Evolutionary conservation across 768 basidiomycete genomes (phyloP), one percentile per base, ranked within the genome.

Genomic region (Neoboletus brunneissimus): DNA sequence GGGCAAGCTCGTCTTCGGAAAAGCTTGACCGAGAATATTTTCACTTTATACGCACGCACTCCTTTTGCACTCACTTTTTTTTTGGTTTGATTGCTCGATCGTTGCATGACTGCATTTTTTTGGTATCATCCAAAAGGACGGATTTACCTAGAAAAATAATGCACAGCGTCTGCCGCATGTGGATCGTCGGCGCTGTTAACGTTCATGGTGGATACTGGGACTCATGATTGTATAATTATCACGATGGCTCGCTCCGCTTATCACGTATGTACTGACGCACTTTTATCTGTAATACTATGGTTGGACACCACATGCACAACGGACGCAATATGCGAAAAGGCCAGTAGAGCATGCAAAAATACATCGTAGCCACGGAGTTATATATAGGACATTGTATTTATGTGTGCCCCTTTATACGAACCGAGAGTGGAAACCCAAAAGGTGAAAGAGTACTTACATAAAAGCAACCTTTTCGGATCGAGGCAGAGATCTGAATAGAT

Each of bases 1-100:
- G 3, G 82, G 81, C 48, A 81, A 76, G 61, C 76, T 82, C 38
- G 72, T 83, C 54, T 84, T 84, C 56, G 70, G 71, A 5, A 75
- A 71, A 55, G 65, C 75, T 47, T 79, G 67, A 77, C 45, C 31
- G 10, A 41, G 5, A 16, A 12, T 7, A 0, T 23, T 11, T 32
- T 44, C n/a, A 27, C 32, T 54, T 42, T 34, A 29, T 40, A 10
- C 46, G 9, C 53, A 41, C 55, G 37, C 56, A 32, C 49, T 57
- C 57, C 31, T 57, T 57, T 59, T 11, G 3, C 34, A 4, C 10
- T 25, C 41, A 2, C 40, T 25, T 31, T 29, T 4, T 29, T 4
- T 40, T 46, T 10, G 4, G 7, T 34, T 43, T 37, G 25, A 20
- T 41, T 12, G 9, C 25, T n/a, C 8, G 32, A 31, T 20, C 9